Conservation (phyloP, 768 basidiomycete species). For the Tulasnella sp. region DNA sequence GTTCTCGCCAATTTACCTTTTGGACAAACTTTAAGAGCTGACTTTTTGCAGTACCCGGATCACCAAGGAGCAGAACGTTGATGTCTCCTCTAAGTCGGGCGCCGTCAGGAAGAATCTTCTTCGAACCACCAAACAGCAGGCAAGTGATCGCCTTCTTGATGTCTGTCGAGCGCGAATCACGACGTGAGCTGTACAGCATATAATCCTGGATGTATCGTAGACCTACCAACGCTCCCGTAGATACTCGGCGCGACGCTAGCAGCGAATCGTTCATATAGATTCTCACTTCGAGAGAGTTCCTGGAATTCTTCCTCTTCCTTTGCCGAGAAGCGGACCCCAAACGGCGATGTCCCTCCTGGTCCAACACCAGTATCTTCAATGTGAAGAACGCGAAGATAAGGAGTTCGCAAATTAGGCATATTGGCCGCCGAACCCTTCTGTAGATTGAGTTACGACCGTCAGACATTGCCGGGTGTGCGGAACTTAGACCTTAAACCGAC, state of each 20-base stretch:
- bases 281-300: slow-evolving; percentile 79
- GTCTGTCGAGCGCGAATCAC: slow-evolving; percentile 43
- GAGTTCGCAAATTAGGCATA: slow-evolving; percentile 83
- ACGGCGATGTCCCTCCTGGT: slow-evolving; percentile 68
- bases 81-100: slow-evolving; percentile 97
- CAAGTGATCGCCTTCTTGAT: slow-evolving; percentile 98
- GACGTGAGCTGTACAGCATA: neutral
- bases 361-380: slow-evolving; percentile 81
- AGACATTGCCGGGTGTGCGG: neutral
- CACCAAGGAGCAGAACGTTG: slow-evolving; percentile 91
- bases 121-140: slow-evolving; percentile 93
- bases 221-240: slow-evolving; percentile 81
- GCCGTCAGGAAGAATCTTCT: slow-evolving; percentile 93
- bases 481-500: slow-evolving; percentile 25
- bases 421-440: slow-evolving; percentile 42
- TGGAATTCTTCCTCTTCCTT: slow-evolving; percentile 97
- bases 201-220: slow-evolving; percentile 5
- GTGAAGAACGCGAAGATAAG: slow-evolving; percentile 89
- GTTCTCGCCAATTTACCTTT: slow-evolving; percentile 45
- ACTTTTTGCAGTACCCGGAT: slow-evolving; percentile 97
- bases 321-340: slow-evolving; percentile 81
- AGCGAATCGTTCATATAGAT: slow-evolving; percentile 89
- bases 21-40: slow-evolving; percentile 98
- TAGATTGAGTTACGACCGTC: neutral
- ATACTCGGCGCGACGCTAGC: slow-evolving; percentile 95